Evolutionary conservation across 768 basidiomycete genomes (phyloP).

Genomic region (Chalciporus pseudorubinellus): DNA sequence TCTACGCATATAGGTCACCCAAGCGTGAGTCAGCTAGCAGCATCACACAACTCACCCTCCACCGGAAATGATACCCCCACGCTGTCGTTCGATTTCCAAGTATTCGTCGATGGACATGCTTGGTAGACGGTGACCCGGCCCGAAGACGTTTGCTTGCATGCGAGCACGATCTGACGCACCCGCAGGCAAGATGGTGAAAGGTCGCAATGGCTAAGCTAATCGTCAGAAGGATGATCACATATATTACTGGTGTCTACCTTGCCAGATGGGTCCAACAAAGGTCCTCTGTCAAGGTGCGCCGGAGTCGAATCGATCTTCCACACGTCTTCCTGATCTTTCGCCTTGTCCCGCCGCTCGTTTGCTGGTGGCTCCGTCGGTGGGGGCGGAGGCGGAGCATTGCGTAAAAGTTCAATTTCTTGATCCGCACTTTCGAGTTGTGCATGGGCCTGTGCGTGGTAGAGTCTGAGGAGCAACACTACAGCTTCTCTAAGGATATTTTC

Average conservation of each 20-base stretch:
- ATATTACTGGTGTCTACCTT: conserved; percentile 48
- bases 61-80: conserved; percentile 84
- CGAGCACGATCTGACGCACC: conserved; percentile 64
- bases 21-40: background rate
- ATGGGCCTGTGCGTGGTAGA: conserved; percentile 68
- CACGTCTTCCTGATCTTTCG: conserved; percentile 48
- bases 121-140: conserved; percentile 78
- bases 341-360: conserved; percentile 40
- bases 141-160: conserved; percentile 79
- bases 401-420: conserved; percentile 72
- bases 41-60: conserved; percentile 63
- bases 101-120: conserved; percentile 98
- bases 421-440: conserved; percentile 63
- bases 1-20: conserved; percentile 36
- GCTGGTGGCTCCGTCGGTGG: conserved; percentile 28
- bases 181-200: conserved; percentile 90
- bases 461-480: conserved; percentile 66
- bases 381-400: conserved; percentile 45
- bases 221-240: conserved; percentile 4
- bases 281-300: conserved; percentile 48
- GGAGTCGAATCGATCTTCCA: conserved; percentile 72
- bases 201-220: conserved; percentile 67
- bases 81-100: conserved; percentile 75
- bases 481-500: conserved; percentile 69
- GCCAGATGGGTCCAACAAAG: conserved; percentile 71